These are phyloP conservation scores for Usnea hakonensis DNA, from an alignment of 495 filamentous ascomycete species.

Conservation along the genomic window DNA sequence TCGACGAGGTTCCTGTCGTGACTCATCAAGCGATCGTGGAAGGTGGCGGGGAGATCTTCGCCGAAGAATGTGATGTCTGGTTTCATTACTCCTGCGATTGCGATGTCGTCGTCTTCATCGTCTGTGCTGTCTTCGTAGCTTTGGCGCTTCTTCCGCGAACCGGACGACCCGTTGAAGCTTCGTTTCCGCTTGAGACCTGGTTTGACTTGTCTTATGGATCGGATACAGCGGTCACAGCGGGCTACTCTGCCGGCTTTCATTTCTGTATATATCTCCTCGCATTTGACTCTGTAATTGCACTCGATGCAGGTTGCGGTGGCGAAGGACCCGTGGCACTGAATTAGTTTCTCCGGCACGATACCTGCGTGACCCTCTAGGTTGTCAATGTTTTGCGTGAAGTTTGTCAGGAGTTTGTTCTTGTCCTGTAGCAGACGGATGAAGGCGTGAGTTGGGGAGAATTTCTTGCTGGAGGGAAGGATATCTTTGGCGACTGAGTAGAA, in stretches of 20 bases:
- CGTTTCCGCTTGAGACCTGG: constrained; percentile 68
- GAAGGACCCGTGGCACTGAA: constrained; percentile 95
- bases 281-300: constrained; percentile 66
- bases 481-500: constrained; percentile 91
- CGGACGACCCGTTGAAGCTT: constrained; percentile 45
- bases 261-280: constrained; percentile 68
- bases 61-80: constrained; percentile 96
- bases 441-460: constrained; percentile 82
- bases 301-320: constrained; percentile 86
- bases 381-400: constrained; percentile 98
- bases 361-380: constrained; percentile 89
- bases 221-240: constrained; percentile 54
- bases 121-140: constrained; percentile 56
- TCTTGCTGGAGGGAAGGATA: constrained; percentile 68
- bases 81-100: constrained; percentile 85
- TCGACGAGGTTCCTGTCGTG: constrained; percentile 76
- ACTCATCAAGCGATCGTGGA: constrained; percentile 69
- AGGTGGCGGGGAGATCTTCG: constrained; percentile 66
- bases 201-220: constrained; percentile 38
- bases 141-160: constrained; percentile 43
- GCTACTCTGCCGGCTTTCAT: constrained; percentile 68
- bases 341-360: constrained; percentile 71
- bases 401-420: constrained; percentile 83
- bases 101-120: constrained; percentile 64
- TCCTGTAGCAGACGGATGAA: constrained; percentile 94